Base-by-base conservation (phyloP, 2,329 filamentous ascomycete species). In the Cladosporium colombiae region DNA sequence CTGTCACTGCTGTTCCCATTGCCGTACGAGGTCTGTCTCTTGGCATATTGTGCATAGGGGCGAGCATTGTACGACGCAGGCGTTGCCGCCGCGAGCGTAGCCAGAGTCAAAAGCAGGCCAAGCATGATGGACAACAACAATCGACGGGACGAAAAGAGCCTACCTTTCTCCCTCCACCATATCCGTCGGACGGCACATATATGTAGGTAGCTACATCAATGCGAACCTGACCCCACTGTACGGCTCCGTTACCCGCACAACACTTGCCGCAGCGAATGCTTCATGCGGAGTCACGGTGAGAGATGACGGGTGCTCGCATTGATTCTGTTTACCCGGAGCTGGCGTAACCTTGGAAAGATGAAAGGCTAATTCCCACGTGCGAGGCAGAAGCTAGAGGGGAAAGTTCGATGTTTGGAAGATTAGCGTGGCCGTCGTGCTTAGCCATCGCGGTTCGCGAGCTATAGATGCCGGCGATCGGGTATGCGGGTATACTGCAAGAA, bases 51-150 rank as follows among this genome's bases (percentile, higher is more conserved):
- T 3, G 65, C 27, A 46, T 70, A 69, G 1, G 69, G 68, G 16
- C 60, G 52, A 40, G 67, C 35, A 46, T 68, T 65, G 63, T 68
- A 68, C 21, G 57, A 33, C n/a, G 67, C 25, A 11, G 67, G 66
- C 25, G 65, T 55, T 16, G 66, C 67, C 31, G 64, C 58, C 29
- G 62, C 67, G 13, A 67, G 40, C n/a, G 40, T 46, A 46, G 40
- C 40, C 40, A 46, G n/a, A 46, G 40, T 46, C 40, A 21, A n/a
- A 21, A 46, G 4, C n/a, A 46, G n/a, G n/a, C 40, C 40, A 13
- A 46, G 40, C 40, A 46, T 46, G 40, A 5, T 46, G n/a, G 40
- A 7, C n/a, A 46, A 8, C 40, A 23, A 46, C 7, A 21, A 5
- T n/a, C 7, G 11, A 13, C 40, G 10, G n/a, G 10, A 46, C 23